A percentile compares a stretch with the other conserved stretches of the same genome.
phyloP scores from a whole-genome alignment of 441 rosid species.

The Raphanus hybrid region DNA sequence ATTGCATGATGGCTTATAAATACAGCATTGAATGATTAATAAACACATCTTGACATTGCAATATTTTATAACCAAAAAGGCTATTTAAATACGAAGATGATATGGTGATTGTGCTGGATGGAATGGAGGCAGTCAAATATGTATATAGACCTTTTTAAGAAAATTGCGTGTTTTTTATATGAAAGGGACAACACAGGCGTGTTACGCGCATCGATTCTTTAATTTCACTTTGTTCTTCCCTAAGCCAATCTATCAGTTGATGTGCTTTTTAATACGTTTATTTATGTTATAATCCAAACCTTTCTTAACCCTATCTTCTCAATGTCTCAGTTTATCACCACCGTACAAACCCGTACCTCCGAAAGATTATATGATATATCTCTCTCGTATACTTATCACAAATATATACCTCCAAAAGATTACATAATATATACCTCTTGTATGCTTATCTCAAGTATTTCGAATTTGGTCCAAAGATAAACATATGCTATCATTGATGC shows the following conservation, averaged over 20 bases:
- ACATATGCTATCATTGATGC: not conserved
- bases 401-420: not conserved
- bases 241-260: conserved; percentile 26
- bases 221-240: not conserved
- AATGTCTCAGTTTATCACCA: not conserved
- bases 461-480: conserved; percentile 1
- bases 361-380: not conserved
- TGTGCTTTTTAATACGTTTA: not conserved
- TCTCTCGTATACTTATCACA: not conserved
- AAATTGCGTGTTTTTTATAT: conserved; percentile 8
- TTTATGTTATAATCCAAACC: conserved; percentile 3
- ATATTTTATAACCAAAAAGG: conserved; percentile 7
- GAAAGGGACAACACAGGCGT: conserved; percentile 35
- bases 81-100: conserved; percentile 19
- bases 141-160: not conserved
- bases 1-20: conserved; percentile 21
- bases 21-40: conserved; percentile 16
- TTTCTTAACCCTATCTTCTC: not conserved
- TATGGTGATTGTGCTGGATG: conserved; percentile 40
- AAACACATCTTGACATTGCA: not conserved
- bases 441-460: conserved; percentile 4
- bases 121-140: conserved; percentile 40
- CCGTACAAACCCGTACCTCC: not conserved
- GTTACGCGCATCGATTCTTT: conserved; percentile 28
- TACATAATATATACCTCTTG: not conserved